Evolutionary conservation across 2,329 filamentous ascomycete species (phyloP).

Genomic region (Curvularia sp.): DNA sequence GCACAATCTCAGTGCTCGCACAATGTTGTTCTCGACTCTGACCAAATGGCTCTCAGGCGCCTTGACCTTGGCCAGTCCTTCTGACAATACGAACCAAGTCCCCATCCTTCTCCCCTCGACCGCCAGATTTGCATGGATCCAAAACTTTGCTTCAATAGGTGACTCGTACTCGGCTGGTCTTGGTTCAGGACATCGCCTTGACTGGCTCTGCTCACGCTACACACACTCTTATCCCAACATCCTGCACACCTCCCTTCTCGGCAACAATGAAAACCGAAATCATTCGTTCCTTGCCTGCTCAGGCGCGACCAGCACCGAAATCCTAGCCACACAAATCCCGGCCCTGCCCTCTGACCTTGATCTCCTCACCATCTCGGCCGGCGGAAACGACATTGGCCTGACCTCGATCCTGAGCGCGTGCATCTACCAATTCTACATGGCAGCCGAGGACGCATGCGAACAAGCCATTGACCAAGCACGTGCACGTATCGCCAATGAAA

Average conservation of each 20-base stretch:
- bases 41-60: constrained; percentile 8
- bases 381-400: constrained; percentile 44
- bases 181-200: constrained; percentile 35
- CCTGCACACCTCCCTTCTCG: constrained; percentile 29
- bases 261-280: constrained; percentile 17
- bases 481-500: constrained; percentile 24
- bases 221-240: constrained; percentile 38
- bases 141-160: constrained; percentile 39
- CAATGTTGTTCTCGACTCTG: constrained; percentile 8
- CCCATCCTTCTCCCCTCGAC: background rate
- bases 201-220: constrained; percentile 43
- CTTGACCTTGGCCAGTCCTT: background rate
- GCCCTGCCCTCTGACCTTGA: constrained; percentile 29
- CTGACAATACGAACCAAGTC: background rate
- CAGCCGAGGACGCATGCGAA: constrained; percentile 33
- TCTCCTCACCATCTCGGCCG: constrained; percentile 42
- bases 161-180: constrained; percentile 45
- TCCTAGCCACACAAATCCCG: constrained; percentile 36
- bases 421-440: constrained; percentile 44
- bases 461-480: constrained; percentile 30
- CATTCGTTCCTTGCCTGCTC: constrained; percentile 44
- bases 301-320: constrained; percentile 35
- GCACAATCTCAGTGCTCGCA: constrained; percentile 5
- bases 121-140: constrained; percentile 29
- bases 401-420: constrained; percentile 40